phyloP scores from a whole-genome alignment of 2,329 filamentous ascomycete genomes.

The Aspergillus versicolor region DNA sequence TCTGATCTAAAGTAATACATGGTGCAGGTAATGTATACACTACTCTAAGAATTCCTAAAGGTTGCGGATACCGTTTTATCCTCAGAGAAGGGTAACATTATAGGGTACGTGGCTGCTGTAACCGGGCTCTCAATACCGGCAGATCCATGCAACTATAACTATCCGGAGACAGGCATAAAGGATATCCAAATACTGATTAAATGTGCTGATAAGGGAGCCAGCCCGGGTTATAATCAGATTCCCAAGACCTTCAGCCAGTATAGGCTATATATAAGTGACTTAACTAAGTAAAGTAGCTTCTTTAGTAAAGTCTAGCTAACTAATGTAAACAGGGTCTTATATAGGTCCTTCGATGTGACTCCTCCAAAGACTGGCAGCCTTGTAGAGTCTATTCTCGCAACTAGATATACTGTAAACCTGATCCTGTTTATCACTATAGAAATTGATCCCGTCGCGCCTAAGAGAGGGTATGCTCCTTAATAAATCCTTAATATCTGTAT shows the following conservation, averaged over 20 bases:
- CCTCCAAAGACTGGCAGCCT: background rate
- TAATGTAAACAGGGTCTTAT: background rate
- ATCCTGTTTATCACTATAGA: slow-evolving; percentile 57
- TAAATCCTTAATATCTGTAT: no score
- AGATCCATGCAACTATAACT: background rate
- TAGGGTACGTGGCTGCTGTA: background rate
- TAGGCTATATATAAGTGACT: background rate
- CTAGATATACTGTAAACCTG: slow-evolving; percentile 40
- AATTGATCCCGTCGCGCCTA: slow-evolving; percentile 57
- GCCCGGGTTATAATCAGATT: background rate
- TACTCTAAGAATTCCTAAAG: background rate
- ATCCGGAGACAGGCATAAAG: background rate
- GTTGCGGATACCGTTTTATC: background rate
- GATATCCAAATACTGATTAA: background rate
- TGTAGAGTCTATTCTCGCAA: background rate
- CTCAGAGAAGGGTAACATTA: background rate
- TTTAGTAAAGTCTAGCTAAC: background rate
- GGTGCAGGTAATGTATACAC: background rate
- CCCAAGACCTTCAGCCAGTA: background rate
- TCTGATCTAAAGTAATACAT: background rate
- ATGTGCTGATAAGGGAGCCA: background rate
- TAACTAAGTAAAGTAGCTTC: background rate
- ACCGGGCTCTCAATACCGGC: background rate
- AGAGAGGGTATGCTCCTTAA: slow-evolving; percentile 25
- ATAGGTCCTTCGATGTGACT: background rate